These are phyloP conservation scores for Nakataea oryzae DNA, from an alignment of 2,329 filamentous ascomycete species.

Conservation along the genomic window DNA sequence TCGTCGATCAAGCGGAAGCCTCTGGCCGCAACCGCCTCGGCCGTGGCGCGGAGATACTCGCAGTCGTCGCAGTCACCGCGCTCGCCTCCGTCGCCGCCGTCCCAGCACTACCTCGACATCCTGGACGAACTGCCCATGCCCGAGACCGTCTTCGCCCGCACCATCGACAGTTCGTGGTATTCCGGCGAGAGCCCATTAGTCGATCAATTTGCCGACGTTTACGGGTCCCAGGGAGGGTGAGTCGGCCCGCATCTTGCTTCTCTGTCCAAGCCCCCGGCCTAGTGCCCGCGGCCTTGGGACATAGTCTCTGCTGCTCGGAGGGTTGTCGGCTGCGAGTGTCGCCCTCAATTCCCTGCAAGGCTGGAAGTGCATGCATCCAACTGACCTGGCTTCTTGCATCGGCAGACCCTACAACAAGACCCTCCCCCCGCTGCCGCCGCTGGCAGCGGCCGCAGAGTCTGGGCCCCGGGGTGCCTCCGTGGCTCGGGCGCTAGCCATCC, in stretches of 20 bases:
- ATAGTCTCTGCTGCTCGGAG: not conserved
- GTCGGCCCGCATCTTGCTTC: not conserved
- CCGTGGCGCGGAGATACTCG: constrained; percentile 37
- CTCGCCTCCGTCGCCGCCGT: constrained; percentile 7
- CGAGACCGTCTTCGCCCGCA: constrained; percentile 14
- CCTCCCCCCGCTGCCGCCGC: not conserved
- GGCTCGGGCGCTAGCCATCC: constrained; percentile 24
- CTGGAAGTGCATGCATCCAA: not conserved
- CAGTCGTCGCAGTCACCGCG: constrained; percentile 2
- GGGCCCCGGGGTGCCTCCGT: constrained; percentile 8
- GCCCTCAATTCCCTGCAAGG: not conserved
- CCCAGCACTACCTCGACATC: constrained; percentile 25
- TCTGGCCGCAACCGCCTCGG: constrained; percentile 43
- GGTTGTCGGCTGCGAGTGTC: constrained; percentile 1
- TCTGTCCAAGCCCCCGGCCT: not conserved
- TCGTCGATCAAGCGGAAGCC: constrained; percentile 48
- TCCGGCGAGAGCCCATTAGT: constrained; percentile 51
- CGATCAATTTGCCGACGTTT: constrained; percentile 41
- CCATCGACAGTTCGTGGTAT: constrained; percentile 20
- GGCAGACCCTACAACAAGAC: not conserved
- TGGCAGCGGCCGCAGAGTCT: constrained; percentile 12
- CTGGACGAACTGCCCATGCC: constrained; percentile 32
- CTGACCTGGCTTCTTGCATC: not conserved
- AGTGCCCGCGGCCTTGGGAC: not conserved
- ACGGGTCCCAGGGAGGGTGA: constrained; percentile 1